Percentiles rank a stretch among this genome's conserved stretches.
Conservation (phyloP, 2,329 filamentous ascomycete genomes). For the Myriosclerotinia duriaeana region DNA sequence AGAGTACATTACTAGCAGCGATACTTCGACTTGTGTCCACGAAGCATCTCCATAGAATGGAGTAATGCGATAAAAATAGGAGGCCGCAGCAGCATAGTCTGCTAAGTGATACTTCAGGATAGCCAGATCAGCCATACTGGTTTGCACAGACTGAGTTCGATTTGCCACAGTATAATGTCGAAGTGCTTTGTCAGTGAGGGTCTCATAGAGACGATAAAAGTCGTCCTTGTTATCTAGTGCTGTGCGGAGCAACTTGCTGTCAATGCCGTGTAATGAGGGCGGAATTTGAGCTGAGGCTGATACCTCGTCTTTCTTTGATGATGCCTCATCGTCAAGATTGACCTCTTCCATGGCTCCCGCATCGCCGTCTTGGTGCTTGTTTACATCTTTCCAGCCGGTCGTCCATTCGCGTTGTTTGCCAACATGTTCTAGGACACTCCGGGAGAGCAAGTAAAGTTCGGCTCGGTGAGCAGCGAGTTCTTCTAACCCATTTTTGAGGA, state of each 20-base stretch:
- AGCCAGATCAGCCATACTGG: constrained; percentile 80
- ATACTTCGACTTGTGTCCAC: constrained; percentile 78
- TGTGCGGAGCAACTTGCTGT: constrained; percentile 57
- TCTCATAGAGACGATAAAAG: constrained; percentile 68
- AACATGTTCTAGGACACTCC: constrained; percentile 73
- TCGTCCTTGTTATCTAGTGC: constrained; percentile 61
- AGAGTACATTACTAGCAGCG: constrained; percentile 83
- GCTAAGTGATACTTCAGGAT: constrained; percentile 75
- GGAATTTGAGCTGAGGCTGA: constrained; percentile 1
- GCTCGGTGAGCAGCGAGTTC: constrained; percentile 80
- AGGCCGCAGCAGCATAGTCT: constrained; percentile 71
- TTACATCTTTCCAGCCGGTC: constrained; percentile 69
- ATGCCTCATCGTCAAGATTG: constrained; percentile 46
- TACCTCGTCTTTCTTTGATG: constrained; percentile 2
- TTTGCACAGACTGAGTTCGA: constrained; percentile 73
- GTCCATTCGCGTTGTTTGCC: constrained; percentile 73
- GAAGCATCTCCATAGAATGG: constrained; percentile 74
- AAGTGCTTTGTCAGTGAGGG: constrained; percentile 79
- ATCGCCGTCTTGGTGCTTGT: constrained; percentile 44
- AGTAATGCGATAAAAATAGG: constrained; percentile 75
- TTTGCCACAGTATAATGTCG: constrained; percentile 80
- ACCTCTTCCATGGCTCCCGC: constrained; percentile 55
- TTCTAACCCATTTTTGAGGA: constrained; percentile 67
- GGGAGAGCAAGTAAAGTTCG: constrained; percentile 76
- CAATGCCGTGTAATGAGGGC: constrained; percentile 48